A percentile compares a stretch with the other conserved stretches of the same genome.
phyloP scores from a whole-genome alignment of 169 alveolate genomes.

The Fabrea salina region DNA sequence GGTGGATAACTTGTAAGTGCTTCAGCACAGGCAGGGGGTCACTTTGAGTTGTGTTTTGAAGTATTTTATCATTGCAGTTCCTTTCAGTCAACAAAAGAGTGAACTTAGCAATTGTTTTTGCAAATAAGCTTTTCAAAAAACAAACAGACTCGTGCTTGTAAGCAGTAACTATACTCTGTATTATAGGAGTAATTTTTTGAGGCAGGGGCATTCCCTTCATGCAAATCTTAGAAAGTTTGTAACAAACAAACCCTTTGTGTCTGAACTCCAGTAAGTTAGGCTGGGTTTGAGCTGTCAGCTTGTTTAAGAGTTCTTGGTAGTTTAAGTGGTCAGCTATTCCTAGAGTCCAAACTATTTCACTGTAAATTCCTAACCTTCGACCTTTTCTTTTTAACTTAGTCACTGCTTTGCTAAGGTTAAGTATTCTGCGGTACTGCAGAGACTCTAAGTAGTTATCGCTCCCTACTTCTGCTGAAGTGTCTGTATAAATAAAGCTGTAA shows the following conservation, averaged over 20 bases:
- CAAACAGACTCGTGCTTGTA: neutral
- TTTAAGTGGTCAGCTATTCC: too few relatives aligned
- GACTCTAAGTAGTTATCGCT: neutral
- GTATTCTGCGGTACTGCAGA: neutral
- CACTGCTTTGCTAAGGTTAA: neutral
- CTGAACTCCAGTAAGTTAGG: neutral
- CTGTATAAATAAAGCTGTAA: slow-evolving; percentile 6
- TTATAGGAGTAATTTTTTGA: neutral
- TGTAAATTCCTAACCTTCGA: too few relatives aligned
- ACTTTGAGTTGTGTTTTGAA: neutral
- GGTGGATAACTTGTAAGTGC: neutral
- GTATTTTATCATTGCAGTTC: neutral
- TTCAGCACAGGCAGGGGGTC: neutral
- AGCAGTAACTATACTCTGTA: slow-evolving; percentile 17
- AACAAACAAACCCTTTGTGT: neutral
- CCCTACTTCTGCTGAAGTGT: neutral
- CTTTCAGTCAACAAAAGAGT: neutral
- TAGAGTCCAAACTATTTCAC: too few relatives aligned
- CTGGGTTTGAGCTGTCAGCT: too few relatives aligned
- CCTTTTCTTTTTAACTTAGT: neutral
- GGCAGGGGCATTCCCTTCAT: neutral
- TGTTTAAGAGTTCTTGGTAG: too few relatives aligned
- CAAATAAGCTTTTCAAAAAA: neutral
- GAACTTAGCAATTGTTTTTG: slow-evolving; percentile 5
- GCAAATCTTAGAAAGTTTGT: neutral